Conservation (phyloP, 768 basidiomycete genomes). For the Panellus pusillus region DNA sequence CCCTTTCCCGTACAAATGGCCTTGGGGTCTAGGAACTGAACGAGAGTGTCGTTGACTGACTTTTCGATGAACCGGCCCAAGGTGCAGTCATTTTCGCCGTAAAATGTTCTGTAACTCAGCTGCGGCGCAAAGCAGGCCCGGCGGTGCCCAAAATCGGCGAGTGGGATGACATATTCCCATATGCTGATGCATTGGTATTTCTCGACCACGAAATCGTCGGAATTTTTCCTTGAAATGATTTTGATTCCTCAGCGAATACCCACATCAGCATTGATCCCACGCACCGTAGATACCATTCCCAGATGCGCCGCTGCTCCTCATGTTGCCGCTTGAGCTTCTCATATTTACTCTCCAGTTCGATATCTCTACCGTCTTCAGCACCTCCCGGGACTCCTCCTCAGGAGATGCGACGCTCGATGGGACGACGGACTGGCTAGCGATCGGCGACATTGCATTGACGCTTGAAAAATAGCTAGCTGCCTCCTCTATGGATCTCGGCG, state of each 20-base stretch:
- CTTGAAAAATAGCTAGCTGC: slow-evolving; percentile 43
- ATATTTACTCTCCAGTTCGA: slow-evolving; percentile 71
- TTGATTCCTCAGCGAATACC: neutral
- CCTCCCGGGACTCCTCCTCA: slow-evolving; percentile 39
- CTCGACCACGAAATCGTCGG: slow-evolving; percentile 85
- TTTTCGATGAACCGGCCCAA: slow-evolving; percentile 92
- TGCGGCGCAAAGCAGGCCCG: slow-evolving; percentile 78
- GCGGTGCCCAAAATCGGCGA: slow-evolving; percentile 62
- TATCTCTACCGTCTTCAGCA: slow-evolving; percentile 65
- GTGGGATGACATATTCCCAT: slow-evolving; percentile 78
- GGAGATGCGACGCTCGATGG: slow-evolving; percentile 31
- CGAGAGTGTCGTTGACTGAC: slow-evolving; percentile 64
- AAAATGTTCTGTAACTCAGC: slow-evolving; percentile 79
- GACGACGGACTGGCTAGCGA: slow-evolving; percentile 19
- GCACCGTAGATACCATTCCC: slow-evolving; percentile 88
- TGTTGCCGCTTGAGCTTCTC: slow-evolving; percentile 75
- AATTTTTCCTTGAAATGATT: slow-evolving; percentile 49
- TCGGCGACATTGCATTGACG: slow-evolving; percentile 29
- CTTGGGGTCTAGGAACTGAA: slow-evolving; percentile 70
- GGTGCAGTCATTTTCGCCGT: slow-evolving; percentile 90
- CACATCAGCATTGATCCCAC: neutral
- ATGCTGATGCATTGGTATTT: slow-evolving; percentile 90
- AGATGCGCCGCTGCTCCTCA: slow-evolving; percentile 84
- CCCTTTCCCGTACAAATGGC: slow-evolving; percentile 81
- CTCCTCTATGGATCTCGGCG: slow-evolving; percentile 30